phyloP scores from a whole-genome alignment of 2,329 filamentous ascomycete species.

The Xylaria sp. region DNA sequence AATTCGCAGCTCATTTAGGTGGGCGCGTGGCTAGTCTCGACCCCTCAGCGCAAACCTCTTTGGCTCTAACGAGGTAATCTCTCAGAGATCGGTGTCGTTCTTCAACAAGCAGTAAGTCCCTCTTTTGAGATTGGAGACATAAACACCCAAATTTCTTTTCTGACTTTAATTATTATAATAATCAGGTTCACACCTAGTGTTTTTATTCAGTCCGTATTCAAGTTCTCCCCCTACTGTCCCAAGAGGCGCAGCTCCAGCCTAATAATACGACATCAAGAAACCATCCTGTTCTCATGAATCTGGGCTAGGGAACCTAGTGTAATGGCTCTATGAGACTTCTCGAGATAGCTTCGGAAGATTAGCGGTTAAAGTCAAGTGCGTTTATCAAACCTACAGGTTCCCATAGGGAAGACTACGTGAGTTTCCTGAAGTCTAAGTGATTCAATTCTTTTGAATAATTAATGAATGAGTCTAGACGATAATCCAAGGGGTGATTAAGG shows the following conservation, averaged over 20 bases:
- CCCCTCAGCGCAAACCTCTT: slow-evolving; percentile 12
- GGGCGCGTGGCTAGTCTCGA: neutral
- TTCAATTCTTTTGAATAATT: slow-evolving; percentile 7
- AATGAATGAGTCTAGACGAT: slow-evolving; percentile 4
- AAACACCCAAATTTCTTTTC: slow-evolving; percentile 12
- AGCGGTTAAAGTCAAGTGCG: slow-evolving; percentile 2
- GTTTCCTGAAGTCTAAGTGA: slow-evolving; percentile 14
- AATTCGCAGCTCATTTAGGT: slow-evolving; percentile 18
- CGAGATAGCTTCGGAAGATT: slow-evolving; percentile 18
- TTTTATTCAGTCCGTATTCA: slow-evolving; percentile 15
- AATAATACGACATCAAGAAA: slow-evolving; percentile 11
- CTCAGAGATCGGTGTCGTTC: slow-evolving; percentile 6
- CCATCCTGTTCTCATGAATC: slow-evolving; percentile 12
- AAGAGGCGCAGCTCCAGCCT: slow-evolving; percentile 30
- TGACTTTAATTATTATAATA: neutral
- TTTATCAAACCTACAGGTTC: slow-evolving; percentile 18
- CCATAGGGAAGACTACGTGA: slow-evolving; percentile 15
- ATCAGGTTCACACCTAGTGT: slow-evolving; percentile 3
- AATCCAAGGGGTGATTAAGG: neutral
- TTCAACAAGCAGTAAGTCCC: too few species aligned
- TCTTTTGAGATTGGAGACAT: neutral
- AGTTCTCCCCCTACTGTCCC: slow-evolving; percentile 16
- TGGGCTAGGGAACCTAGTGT: slow-evolving; percentile 18
- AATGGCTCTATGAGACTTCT: slow-evolving; percentile 28
- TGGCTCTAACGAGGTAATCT: slow-evolving; percentile 12